These are phyloP conservation scores for Kondoa subrosea DNA, from an alignment of 768 basidiomycete species.

Conservation along the genomic window DNA sequence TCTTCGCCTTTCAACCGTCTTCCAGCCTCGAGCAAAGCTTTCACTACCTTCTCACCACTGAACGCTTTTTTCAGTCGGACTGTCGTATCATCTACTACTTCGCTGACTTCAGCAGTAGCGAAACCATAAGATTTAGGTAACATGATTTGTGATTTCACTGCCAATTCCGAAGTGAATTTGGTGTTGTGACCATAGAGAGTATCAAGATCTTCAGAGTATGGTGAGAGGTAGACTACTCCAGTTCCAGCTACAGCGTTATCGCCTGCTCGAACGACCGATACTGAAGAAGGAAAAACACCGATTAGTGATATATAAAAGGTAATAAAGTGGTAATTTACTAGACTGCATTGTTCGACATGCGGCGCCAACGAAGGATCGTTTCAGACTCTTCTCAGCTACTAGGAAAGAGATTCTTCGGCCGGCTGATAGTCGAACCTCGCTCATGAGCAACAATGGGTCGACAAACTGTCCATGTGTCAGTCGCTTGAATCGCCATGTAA, in stretches of 20 bases:
- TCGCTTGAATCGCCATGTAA: background rate
- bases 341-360: slow-evolving; percentile 69
- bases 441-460: slow-evolving; percentile 66
- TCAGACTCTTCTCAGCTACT: slow-evolving; percentile 75
- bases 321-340: slow-evolving; percentile 44
- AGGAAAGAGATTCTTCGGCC: slow-evolving; percentile 67
- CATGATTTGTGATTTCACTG: slow-evolving; percentile 65
- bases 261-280: slow-evolving; percentile 80
- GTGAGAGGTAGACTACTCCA: slow-evolving; percentile 44
- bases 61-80: slow-evolving; percentile 73
- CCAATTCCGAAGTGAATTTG: slow-evolving; percentile 53
- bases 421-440: slow-evolving; percentile 72
- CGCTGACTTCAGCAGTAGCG: slow-evolving; percentile 61
- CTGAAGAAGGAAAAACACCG: slow-evolving; percentile 38
- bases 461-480: slow-evolving; percentile 49
- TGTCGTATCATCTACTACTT: slow-evolving; percentile 75
- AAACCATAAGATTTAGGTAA: slow-evolving; percentile 65
- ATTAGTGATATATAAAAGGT: slow-evolving; percentile 16
- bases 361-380: slow-evolving; percentile 58
- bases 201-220: slow-evolving; percentile 61
- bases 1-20: background rate
- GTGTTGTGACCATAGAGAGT: slow-evolving; percentile 71
- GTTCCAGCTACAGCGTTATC: slow-evolving; percentile 62
- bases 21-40: slow-evolving; percentile 27
- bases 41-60: slow-evolving; percentile 31